Evolutionary conservation across 768 basidiomycete species (phyloP), one percentile per base, ranked within the genome.

Genomic region (Auricularia cornea): DNA sequence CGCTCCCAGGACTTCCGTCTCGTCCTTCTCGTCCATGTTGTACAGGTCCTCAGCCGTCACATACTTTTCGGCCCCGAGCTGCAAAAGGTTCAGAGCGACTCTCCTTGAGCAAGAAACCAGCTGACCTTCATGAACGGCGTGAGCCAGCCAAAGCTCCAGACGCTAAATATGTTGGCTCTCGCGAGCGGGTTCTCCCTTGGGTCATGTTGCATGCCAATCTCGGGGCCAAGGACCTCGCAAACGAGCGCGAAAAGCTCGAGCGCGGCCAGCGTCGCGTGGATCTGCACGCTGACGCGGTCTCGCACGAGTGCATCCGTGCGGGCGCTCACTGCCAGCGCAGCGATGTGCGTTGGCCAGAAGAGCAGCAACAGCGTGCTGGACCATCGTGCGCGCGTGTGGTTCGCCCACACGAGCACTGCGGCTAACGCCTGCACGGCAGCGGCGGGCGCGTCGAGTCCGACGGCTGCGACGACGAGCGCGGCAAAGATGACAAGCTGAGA

Each of bases 21-120:
- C 84, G 69, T 97, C 92, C 10, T 75, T 70, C 0, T 85, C 76
- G 29, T 84, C 76, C 29, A 97, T 78, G 0, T 85, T 81, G 51
- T 93, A 93, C 28, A 98, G 81, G 70, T 98, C 96, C 31, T 88
- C 82, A 71, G 96, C 93, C 1, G 88, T 89, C 63, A 98, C 86
- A 71, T 82, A 85, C 61, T 83, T 75, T 4, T 75, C 72, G 0
- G 81, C 80, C 32, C 90, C 90, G 69, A 86, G 87, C 67, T 59
- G 48, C n/a, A 30, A 14, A 16, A 30, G 38, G 26, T 4, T 59
- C 30, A 40, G 30, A 10, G 23, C 23, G 51, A 52, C 10, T 10
- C 30, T 10, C 28, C n/a, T n/a, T n/a, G n/a, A n/a, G 33, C 28
- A 41, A 12, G 40, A 44, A 56, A 3, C 3, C 18, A 1, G 28